A percentile compares a stretch with the other conserved stretches of the same genome.
These are phyloP conservation scores for Drechslerella dactyloides DNA, from an alignment of 2,329 filamentous ascomycete species.

Conservation along the genomic window DNA sequence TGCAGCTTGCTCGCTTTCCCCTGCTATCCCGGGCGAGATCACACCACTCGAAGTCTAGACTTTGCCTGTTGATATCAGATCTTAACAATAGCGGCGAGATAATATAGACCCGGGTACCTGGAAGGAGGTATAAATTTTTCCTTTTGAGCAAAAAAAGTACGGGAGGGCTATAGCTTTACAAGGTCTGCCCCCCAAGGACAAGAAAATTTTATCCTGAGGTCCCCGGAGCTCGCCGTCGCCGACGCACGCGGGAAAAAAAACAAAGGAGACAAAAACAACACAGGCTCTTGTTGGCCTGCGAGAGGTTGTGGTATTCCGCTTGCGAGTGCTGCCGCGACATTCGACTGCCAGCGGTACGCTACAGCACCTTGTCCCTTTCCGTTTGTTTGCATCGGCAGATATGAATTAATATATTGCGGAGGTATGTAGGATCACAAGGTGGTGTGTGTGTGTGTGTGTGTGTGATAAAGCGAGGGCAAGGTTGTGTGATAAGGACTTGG, in stretches of 20 bases:
- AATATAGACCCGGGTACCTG: constrained; percentile 44
- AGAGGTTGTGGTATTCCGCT: background rate
- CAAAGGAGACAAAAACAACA: constrained; percentile 10
- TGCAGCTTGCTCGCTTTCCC: constrained; percentile 5
- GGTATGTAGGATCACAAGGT: background rate
- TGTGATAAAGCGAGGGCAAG: background rate
- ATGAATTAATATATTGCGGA: background rate
- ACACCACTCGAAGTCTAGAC: constrained; percentile 46
- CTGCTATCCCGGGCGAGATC: constrained; percentile 16
- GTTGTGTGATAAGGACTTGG: background rate
- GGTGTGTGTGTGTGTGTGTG: background rate
- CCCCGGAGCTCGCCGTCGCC: constrained; percentile 43
- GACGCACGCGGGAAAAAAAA: constrained; percentile 3
- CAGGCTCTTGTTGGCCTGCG: constrained; percentile 3
- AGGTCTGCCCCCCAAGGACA: constrained; percentile 18
- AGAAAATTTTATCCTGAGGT: constrained; percentile 4
- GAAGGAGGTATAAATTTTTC: constrained; percentile 18
- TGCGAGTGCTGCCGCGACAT: background rate
- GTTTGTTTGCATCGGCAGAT: background rate
- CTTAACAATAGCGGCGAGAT: constrained; percentile 20
- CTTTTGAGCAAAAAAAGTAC: constrained; percentile 6
- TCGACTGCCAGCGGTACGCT: background rate
- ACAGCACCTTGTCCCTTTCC: background rate
- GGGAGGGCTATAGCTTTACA: constrained; percentile 20
- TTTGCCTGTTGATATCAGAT: constrained; percentile 14